Base-by-base conservation (phyloP, 2,329 filamentous ascomycete species). In the Alternaria sp. region DNA sequence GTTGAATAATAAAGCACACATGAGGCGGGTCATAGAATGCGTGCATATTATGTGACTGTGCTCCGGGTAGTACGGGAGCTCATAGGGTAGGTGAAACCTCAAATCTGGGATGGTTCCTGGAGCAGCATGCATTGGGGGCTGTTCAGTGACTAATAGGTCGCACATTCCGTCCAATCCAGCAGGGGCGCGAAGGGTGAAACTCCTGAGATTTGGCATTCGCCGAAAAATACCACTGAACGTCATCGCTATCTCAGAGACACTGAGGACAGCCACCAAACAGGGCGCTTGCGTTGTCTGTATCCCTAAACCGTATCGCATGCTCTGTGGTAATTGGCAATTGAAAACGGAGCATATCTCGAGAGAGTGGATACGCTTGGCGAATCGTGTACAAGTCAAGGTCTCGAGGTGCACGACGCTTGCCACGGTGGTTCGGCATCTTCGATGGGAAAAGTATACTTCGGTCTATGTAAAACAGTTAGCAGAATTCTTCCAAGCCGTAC, bases 161-260 rank as follows among this genome's bases (percentile, higher is more conserved):
- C 7, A n/a, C 6, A 31, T 40, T 13, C 40, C 50, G 3, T 11
- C 5, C 3, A 23, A 24, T 13, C 17, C 8, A 14, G 13, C 5
- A 11, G 56, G 56, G 17, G 56, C 56, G 9, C 37, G n/a, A 26
- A 54, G 26, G 21, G 29, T 39, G 13, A 58, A 9, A 34, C 23
- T 44, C 8, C 17, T 36, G 5, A 58, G 44, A 36, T 46, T 39
- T 5, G 21, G n/a, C 17, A 41, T n/a, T 4, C 40, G 24, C 9
- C 5, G 9, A 13, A 58, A 28, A 10, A 55, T 26, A 11, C 6
- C 3, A 2, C 33, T 23, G 23, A 46, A 46, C n/a, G 4, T 23
- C 11, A 11, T 24, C 6, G 14, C 6, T 8, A 24, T 6, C 9
- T 21, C 37, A 29, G 11, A 5, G 11, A 11, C n/a, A n/a, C 17